Evolutionary conservation across 768 basidiomycete genomes (phyloP), one percentile per base, ranked within the genome.

Genomic region (Termitomyces sp.): DNA sequence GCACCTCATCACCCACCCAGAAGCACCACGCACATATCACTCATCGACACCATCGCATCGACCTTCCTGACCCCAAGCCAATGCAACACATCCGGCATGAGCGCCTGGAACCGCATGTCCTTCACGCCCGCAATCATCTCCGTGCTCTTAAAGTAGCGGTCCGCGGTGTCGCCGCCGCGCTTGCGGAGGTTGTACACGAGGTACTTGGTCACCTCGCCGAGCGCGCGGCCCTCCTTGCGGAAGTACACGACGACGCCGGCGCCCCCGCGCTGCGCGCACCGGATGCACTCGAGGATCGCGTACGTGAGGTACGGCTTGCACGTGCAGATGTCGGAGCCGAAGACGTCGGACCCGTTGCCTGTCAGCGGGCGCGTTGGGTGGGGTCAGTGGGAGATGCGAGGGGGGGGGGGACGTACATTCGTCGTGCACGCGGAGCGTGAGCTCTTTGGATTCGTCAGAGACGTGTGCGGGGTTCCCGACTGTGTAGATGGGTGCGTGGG

Each of bases 111-210:
- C n/a, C 93, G 84, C 92, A 94, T 92, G 67, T 94, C 92, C 73
- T 93, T 91, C 24, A 97, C 94, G 11, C 95, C 95, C 0, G 95
- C 95, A 59, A 98, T 91, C 62, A 90, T 76, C 72, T 95, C 95
- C 0, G 96, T 98, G 5, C 87, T 85, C 68, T 90, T 88, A 80
- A 98, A 98, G 77, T 98, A 98, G 67, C 87, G 85, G 72, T 93
- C 87, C 0, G 96, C 96, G 1, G 84, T 85, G 72, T 98, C 96
- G 6, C 94, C 94, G 3, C 89, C 91, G 45, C 96, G 88, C 73
- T 98, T 98, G 58, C 96, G 88, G 10, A 94, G 82, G 74, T 98
- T 98, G 73, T 98, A 98, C 7, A 98, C 95, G 48, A 96, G 83
- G 72, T 94, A 93, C 84, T 93, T 94, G 46, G 92, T 93, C 13